Base-by-base conservation (phyloP, 345 rosid genomes). In the Gynandropsis gynandra region DNA sequence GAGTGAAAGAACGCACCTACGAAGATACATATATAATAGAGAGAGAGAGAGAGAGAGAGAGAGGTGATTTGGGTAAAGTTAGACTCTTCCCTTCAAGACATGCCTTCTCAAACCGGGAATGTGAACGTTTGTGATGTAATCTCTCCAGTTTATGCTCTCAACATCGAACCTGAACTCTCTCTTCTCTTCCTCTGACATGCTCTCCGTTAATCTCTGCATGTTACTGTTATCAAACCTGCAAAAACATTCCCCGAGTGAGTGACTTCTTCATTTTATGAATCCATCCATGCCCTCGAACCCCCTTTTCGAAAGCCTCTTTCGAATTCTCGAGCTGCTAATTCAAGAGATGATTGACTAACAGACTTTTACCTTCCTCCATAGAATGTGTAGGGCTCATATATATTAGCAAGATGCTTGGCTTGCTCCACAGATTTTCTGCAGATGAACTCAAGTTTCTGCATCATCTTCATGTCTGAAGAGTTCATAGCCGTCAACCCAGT, bases 341-440 rank as follows among this genome's bases (percentile, higher is more conserved):
- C n/a, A n/a, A n/a, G n/a, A n/a, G n/a, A n/a, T n/a, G n/a, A n/a
- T n/a, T n/a, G n/a, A n/a, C n/a, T n/a, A n/a, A n/a, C n/a, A n/a
- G n/a, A n/a, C n/a, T n/a, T 59, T 69, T 46, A 87, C 95, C 96
- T 80, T 74, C 98, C 97, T 27, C 80, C 74, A 58, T 92, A 85
- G 55, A 87, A 87, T 50, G 97, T 70, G 70, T 85, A 92, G 12
- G 96, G 98, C 68, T 82, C 84, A 17, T 90, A 90, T 27, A 84
- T 76, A 58, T 72, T 71, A 5, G 96, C 96, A 70, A 84, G 54
- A 43, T 85, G 65, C 82, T 85, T 82, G 0, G 86, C 93, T 61
- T 84, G 98, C 47, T 90, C 96, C 35, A 87, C 74, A 4, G 89
- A 78, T 58, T 82, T 87, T 54, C 69, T 75, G 73, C 95, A 78